phyloP scores from a whole-genome alignment of 2,329 filamentous ascomycete species.

The Fusarium armeniacum region DNA sequence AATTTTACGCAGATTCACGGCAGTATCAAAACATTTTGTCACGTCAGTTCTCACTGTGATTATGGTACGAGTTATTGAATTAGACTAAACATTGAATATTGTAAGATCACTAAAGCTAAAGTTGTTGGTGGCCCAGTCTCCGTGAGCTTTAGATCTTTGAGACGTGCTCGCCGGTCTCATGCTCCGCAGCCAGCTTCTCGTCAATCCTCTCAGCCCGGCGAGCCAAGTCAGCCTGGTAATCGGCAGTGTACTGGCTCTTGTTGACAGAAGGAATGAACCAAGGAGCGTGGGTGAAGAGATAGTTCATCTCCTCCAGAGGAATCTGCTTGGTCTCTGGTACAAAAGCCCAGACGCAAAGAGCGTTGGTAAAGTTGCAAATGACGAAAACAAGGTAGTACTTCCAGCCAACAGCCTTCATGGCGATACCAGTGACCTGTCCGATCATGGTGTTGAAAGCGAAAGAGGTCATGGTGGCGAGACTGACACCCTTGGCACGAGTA shows the following conservation, averaged over 20 bases:
- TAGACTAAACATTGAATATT: not conserved
- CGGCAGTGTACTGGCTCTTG: slow-evolving; percentile 36
- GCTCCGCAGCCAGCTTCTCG: slow-evolving; percentile 24
- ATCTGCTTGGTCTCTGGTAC: slow-evolving; percentile 75
- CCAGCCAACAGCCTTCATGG: slow-evolving; percentile 58
- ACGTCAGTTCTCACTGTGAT: too few species aligned
- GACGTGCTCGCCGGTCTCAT: slow-evolving; percentile 24
- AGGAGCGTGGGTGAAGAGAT: slow-evolving; percentile 68
- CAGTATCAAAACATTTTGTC: too few species aligned
- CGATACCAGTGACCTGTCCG: slow-evolving; percentile 51
- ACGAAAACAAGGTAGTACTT: slow-evolving; percentile 62
- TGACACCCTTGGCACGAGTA: slow-evolving; percentile 80
- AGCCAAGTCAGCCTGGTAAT: slow-evolving; percentile 65
- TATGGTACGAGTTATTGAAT: not conserved
- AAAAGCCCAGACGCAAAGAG: slow-evolving; percentile 70
- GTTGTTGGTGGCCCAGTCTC: not conserved
- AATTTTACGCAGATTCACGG: too few species aligned
- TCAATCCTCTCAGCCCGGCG: slow-evolving; percentile 59
- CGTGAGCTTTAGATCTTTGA: not conserved
- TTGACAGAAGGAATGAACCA: slow-evolving; percentile 27
- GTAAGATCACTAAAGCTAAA: not conserved
- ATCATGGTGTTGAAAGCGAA: slow-evolving; percentile 86
- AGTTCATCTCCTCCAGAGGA: slow-evolving; percentile 77
- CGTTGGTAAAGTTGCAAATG: slow-evolving; percentile 71
- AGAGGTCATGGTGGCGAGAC: slow-evolving; percentile 78